phyloP scores from a whole-genome alignment of 805 yeast species.

The Jamesozyma rosinii region DNA sequence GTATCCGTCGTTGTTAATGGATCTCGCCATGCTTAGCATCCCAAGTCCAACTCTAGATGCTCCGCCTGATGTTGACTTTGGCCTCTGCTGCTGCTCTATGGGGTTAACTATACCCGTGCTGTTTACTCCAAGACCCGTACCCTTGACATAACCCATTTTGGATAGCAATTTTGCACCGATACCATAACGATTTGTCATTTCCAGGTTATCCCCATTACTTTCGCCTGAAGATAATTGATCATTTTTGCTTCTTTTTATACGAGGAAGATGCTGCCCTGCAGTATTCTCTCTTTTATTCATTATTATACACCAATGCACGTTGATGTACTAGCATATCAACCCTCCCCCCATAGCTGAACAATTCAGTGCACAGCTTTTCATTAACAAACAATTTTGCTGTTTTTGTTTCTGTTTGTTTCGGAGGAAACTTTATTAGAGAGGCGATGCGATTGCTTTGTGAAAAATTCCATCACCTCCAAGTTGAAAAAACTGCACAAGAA shows the following conservation, averaged over 20 bases:
- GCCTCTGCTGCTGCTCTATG: constrained; percentile 38
- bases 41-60: constrained; percentile 67
- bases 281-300: background rate
- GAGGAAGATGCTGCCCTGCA: background rate
- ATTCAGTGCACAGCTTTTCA: no score
- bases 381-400: no score
- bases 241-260: background rate
- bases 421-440: no score
- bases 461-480: no score
- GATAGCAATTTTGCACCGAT: constrained; percentile 72
- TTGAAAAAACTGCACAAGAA: no score
- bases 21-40: constrained; percentile 30
- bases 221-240: background rate
- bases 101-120: constrained; percentile 76
- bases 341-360: no score
- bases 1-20: constrained; percentile 3
- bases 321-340: no score
- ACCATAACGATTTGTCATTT: constrained; percentile 46
- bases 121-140: constrained; percentile 72
- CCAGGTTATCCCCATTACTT: background rate
- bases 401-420: no score
- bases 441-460: no score
- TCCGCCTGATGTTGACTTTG: constrained; percentile 15
- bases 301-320: no score
- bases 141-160: constrained; percentile 81